These are phyloP conservation scores for Dorcoceras hygrometricum DNA, from an alignment of 257 asterid genomes.

Conservation along the genomic window DNA sequence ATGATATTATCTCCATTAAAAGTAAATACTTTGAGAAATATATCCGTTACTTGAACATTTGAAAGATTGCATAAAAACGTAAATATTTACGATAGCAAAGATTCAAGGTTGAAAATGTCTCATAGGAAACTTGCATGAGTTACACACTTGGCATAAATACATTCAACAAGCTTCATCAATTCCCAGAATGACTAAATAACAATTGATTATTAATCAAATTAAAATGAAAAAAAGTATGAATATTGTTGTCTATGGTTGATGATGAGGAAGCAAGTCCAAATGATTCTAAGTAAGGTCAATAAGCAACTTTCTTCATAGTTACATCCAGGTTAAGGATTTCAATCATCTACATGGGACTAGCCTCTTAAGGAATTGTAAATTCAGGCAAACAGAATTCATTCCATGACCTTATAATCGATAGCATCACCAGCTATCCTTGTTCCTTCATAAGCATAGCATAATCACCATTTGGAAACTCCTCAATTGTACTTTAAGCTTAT, in stretches of 20 bases:
- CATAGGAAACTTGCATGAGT: neutral
- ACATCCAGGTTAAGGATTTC: neutral
- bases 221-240: neutral
- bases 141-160: neutral
- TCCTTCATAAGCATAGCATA: neutral
- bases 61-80: neutral
- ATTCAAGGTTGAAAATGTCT: neutral
- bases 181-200: neutral
- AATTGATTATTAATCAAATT: too few relatives aligned
- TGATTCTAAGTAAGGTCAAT: neutral
- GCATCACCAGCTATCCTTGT: neutral
- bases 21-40: neutral
- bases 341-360: neutral
- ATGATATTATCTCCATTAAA: neutral
- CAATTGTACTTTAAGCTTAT: too few relatives aligned
- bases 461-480: neutral
- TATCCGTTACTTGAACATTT: neutral
- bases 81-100: neutral
- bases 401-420: neutral
- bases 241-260: neutral
- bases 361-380: neutral
- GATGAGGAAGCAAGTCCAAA: neutral
- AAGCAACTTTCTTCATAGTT: neutral
- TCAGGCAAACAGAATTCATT: neutral
- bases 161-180: neutral